Base-by-base conservation (phyloP, 78 protist species). In the Speleostelium caveatum region DNA sequence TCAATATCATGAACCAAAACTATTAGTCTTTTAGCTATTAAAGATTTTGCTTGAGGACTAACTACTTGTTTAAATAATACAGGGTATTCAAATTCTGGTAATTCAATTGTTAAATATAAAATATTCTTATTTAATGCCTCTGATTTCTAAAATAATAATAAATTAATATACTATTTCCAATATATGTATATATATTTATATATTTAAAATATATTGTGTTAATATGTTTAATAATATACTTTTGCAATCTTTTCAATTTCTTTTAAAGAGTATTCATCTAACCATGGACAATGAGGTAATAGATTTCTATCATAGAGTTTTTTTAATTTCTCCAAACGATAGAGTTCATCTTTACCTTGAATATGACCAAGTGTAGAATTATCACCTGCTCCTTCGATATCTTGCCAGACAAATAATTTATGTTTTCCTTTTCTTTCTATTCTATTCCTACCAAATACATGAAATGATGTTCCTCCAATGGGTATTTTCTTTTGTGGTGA, bases 11-110 rank as follows among this genome's bases (percentile, higher is more conserved):
- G 63, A 3, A 83, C 60, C 1, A 83, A 26, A 10, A 83, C 91
- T 49, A 80, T 67, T n/a, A 22, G 58, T 59, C 45, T 83, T 71
- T 83, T 83, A 35, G 24, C 30, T 26, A 33, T 7, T 28, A 75
- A 24, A 12, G 86, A 67, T 42, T 61, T 86, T 17, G 66, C 66
- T 6, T 61, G 24, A 33, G 62, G 83, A 45, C 77, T 67, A 19
- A 63, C 59, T 36, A 73, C 85, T 69, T 76, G 86, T 73, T 86
- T 75, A 49, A 86, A 86, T 66, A 86, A 41, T 33, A 86, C 59
- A 17, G 93, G 93, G 28, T 55, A 30, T 45, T 75, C 86, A 59
- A 86, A 73, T 56, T 86, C 93, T 61, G 93, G 93, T 61, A 86
- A 68, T 45, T 86, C 93, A 42, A 86, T 76, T 21, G 86, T 76